Evolutionary conservation across 257 asterid species (phyloP).

Genomic region (Ocimum tenuiflorum): DNA sequence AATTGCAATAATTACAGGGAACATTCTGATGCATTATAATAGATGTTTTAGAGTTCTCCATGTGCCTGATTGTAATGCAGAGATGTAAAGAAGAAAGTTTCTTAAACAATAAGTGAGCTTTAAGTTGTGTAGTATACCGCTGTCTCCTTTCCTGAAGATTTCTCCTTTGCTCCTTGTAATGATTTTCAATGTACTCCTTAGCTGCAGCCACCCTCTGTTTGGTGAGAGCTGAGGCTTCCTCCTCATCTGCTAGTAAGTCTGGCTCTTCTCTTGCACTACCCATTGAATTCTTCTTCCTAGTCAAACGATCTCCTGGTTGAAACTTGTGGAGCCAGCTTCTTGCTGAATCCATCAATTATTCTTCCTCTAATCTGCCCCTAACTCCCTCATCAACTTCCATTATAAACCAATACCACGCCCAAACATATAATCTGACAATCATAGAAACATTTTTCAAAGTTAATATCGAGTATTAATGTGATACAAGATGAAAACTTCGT

Average conservation of each 20-base stretch:
- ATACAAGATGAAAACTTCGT: background rate
- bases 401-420: conserved; percentile 23
- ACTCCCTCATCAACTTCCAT: conserved; percentile 33
- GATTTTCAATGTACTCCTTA: conserved; percentile 95
- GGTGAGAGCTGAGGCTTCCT: conserved; percentile 83
- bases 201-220: conserved; percentile 96
- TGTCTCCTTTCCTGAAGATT: conserved; percentile 88
- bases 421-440: conserved; percentile 27
- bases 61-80: background rate
- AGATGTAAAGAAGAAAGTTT: background rate
- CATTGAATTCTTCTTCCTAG: conserved; percentile 59
- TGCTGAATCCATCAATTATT: conserved; percentile 67
- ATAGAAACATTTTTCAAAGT: background rate
- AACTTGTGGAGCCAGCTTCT: conserved; percentile 81
- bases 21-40: too few species aligned
- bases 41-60: background rate
- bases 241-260: conserved; percentile 45
- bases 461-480: background rate
- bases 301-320: conserved; percentile 66
- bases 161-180: conserved; percentile 90
- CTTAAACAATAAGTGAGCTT: background rate
- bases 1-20: background rate
- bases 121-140: conserved; percentile 43
- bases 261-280: conserved; percentile 69
- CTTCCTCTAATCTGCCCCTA: conserved; percentile 21